phyloP scores from a whole-genome alignment of 2,329 filamentous ascomycete genomes.

The Aspergillus sp. region DNA sequence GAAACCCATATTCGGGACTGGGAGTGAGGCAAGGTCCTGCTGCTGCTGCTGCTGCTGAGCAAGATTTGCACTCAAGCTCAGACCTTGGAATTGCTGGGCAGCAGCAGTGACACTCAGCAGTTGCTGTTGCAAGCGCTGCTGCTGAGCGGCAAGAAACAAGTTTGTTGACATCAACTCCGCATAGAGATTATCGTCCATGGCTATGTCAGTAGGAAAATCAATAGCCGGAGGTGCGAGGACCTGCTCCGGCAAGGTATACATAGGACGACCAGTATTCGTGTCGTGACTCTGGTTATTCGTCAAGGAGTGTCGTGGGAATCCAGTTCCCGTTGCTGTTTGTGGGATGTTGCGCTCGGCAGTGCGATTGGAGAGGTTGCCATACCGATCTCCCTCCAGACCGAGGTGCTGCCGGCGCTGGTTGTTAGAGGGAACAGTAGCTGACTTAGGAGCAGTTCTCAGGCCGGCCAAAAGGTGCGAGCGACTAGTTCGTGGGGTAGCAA shows the following conservation, averaged over 20 bases:
- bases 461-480: slow-evolving; percentile 92
- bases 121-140: slow-evolving; percentile 93
- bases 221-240: slow-evolving; percentile 69
- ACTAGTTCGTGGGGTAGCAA: slow-evolving; percentile 85
- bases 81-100: slow-evolving; percentile 76
- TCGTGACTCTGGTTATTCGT: slow-evolving; percentile 31
- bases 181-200: slow-evolving; percentile 82
- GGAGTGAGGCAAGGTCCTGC: slow-evolving; percentile 53
- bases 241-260: slow-evolving; percentile 77
- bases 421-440: slow-evolving; percentile 68
- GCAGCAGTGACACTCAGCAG: slow-evolving; percentile 79
- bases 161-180: slow-evolving; percentile 90
- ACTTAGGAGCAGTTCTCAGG: slow-evolving; percentile 90
- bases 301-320: slow-evolving; percentile 50
- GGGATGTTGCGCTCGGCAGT: slow-evolving; percentile 50
- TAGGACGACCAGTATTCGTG: slow-evolving; percentile 52
- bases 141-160: slow-evolving; percentile 87
- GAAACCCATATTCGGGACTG: slow-evolving; percentile 56
- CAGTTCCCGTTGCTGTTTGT: slow-evolving; percentile 59
- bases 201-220: slow-evolving; percentile 65
- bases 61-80: slow-evolving; percentile 61
- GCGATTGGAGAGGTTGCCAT: slow-evolving; percentile 45
- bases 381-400: slow-evolving; percentile 50
- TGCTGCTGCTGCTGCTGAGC: slow-evolving; percentile 40
- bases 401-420: slow-evolving; percentile 59